Base-by-base conservation (phyloP, 1,284 basidiomycete genomes). In the Agroathelia rolfsii region DNA sequence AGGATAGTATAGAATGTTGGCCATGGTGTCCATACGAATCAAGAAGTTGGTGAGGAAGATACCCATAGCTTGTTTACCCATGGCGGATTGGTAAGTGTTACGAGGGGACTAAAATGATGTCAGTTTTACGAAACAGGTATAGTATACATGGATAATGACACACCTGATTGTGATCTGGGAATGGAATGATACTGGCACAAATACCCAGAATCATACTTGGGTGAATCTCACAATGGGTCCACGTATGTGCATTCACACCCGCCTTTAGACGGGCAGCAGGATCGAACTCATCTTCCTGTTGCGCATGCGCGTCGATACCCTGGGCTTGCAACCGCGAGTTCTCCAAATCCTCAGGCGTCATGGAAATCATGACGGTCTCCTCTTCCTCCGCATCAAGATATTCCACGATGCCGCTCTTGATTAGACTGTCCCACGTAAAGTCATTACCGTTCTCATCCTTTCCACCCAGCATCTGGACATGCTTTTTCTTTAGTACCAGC, bases 21-120 rank as follows among this genome's bases (percentile, higher is more conserved):
- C 87, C 90, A 95, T 94, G n/a, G 92, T 90, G 61, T 95, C 89
- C 90, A 97, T 85, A 30, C 95, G 86, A 45, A 93, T 82, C 47
- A 94, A 75, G 68, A 94, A 96, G 61, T 98, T 98, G 21, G 94
- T 97, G 29, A 97, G 71, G 61, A 87, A 95, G 42, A 97, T 89
- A 34, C 94, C 94, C 92, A 97, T 97, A 4, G 94, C 94, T 73
- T 98, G 94, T 63, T 98, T 98, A 52, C 94, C 94, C 94, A 98
- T 98, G 35, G 94, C 95, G 30, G 90, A 94, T 62, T 96, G 93
- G 51, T 98, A 98, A 3, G 94, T 97, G 53, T 99, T 99, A 75
- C 94, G 90, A 42, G 94, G 94, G 36, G 90, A 95, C 83, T 97
- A 48, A 4, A 35, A 36, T 23, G 23, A 33, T n/a, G 44, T 50